Conservation (phyloP, 768 basidiomycete species). For the Mycena haematopus region DNA sequence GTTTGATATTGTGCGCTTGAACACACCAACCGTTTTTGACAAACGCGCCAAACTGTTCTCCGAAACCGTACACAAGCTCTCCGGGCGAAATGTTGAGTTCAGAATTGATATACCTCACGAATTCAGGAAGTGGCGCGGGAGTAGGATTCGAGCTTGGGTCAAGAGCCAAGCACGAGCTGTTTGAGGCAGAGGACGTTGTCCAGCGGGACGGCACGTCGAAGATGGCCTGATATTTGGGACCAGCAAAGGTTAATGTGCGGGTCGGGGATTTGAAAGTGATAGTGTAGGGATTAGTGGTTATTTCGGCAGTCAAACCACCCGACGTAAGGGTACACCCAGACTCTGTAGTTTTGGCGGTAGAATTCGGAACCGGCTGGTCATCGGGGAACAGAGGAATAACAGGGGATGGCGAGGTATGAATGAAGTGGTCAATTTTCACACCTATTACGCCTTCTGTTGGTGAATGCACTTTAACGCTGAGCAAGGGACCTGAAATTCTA, state of each 20-base stretch:
- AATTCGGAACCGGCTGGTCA: constrained; percentile 53
- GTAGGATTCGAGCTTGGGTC: constrained; percentile 65
- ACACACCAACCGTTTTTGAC: constrained; percentile 71
- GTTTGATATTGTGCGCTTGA: constrained; percentile 27
- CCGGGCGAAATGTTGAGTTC: constrained; percentile 73
- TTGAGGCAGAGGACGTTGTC: constrained; percentile 56
- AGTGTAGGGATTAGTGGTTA: constrained; percentile 65
- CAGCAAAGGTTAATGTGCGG: constrained; percentile 53
- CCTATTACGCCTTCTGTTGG: constrained; percentile 62
- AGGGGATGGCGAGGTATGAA: constrained; percentile 48
- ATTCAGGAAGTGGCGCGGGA: constrained; percentile 48
- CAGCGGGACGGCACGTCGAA: constrained; percentile 63
- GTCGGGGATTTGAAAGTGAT: constrained; percentile 64
- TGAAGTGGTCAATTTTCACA: constrained; percentile 63
- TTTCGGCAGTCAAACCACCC: constrained; percentile 59
- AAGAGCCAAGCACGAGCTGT: constrained; percentile 61
- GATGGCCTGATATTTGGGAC: constrained; percentile 60
- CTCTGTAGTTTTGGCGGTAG: constrained; percentile 43
- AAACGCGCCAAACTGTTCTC: constrained; percentile 78
- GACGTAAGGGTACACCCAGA: constrained; percentile 44
- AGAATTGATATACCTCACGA: constrained; percentile 57
- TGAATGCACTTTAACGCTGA: constrained; percentile 58
- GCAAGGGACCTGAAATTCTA: constrained; percentile 50
- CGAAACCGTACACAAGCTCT: constrained; percentile 75
- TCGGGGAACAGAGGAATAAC: constrained; percentile 70